A percentile compares a stretch with the other conserved stretches of the same genome.
Conservation (phyloP, 225 moss, liverwort and hornwort genomes). For the Physcomitrellopsis africana region DNA sequence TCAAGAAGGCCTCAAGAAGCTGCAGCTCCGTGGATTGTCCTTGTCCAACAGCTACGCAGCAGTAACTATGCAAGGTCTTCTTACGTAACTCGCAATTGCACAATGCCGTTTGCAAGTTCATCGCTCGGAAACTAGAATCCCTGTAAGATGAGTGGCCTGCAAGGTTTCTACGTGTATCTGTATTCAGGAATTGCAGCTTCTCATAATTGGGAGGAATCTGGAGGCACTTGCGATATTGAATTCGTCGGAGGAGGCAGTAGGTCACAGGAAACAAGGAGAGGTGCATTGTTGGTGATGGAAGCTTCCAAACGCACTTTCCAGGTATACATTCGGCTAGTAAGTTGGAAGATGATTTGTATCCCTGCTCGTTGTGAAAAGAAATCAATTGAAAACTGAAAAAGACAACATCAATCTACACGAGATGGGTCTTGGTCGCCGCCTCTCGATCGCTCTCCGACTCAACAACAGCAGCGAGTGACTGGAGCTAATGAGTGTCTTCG, state of each 20-base stretch:
- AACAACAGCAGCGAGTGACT: slow-evolving; percentile 7
- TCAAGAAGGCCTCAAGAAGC: slow-evolving; percentile 40
- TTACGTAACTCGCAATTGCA: not conserved
- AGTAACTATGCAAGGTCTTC: slow-evolving; percentile 25
- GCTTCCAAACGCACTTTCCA: slow-evolving; percentile 6
- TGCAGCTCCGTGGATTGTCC: slow-evolving; percentile 25
- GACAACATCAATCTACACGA: too few species aligned
- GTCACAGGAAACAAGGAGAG: slow-evolving; percentile 15
- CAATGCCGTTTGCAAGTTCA: too few species aligned
- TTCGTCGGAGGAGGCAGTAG: not conserved
- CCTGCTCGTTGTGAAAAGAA: too few species aligned
- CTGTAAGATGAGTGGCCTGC: too few species aligned
- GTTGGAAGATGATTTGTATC: too few species aligned
- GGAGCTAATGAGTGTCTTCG: slow-evolving; percentile 23
- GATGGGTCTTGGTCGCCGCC: not conserved
- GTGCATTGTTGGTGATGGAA: slow-evolving; percentile 27
- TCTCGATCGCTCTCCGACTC: not conserved
- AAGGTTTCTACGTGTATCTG: too few species aligned
- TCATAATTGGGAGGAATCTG: not conserved
- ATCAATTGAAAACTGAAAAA: too few species aligned
- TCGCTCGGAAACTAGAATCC: too few species aligned
- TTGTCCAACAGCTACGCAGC: slow-evolving; percentile 12
- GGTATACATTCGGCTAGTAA: not conserved
- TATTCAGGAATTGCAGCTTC: too few species aligned
- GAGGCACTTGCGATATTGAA: not conserved